phyloP scores from a whole-genome alignment of 176 grass and related monocot species.

The Oryza officinalis region DNA sequence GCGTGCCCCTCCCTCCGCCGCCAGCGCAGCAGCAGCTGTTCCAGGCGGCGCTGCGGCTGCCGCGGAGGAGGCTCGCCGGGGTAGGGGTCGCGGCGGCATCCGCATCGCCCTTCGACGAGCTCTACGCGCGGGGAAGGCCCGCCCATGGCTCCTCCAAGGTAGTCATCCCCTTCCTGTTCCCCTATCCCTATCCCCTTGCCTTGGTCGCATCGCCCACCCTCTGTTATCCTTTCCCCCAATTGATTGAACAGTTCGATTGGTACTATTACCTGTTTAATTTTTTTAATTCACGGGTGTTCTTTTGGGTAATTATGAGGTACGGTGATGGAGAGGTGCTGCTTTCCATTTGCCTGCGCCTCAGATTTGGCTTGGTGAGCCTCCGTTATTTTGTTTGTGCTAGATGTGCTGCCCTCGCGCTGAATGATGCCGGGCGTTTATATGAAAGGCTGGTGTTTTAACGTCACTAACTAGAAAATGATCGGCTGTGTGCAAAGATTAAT shows the following conservation, averaged over 20 bases:
- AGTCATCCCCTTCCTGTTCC: background rate
- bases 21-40: background rate
- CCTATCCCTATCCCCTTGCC: background rate
- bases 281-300: background rate
- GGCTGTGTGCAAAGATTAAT: background rate
- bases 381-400: too few species aligned
- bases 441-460: background rate
- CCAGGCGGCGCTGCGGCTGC: constrained; percentile 2
- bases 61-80: constrained; percentile 38
- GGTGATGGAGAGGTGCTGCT: background rate
- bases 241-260: constrained; percentile 3
- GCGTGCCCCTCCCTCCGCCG: background rate
- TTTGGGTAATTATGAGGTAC: background rate
- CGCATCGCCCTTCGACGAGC: constrained; percentile 69
- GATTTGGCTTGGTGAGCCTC: background rate
- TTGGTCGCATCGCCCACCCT: constrained; percentile 34
- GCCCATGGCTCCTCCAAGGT: constrained; percentile 52
- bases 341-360: background rate
- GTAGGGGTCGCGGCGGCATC: constrained; percentile 52
- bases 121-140: constrained; percentile 55
- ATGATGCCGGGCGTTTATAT: background rate
- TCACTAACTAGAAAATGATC: background rate
- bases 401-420: background rate
- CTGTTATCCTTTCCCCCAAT: too few species aligned
- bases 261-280: background rate